Evolutionary conservation across 768 basidiomycete genomes (phyloP).

Genomic region (Boletus fagicola): DNA sequence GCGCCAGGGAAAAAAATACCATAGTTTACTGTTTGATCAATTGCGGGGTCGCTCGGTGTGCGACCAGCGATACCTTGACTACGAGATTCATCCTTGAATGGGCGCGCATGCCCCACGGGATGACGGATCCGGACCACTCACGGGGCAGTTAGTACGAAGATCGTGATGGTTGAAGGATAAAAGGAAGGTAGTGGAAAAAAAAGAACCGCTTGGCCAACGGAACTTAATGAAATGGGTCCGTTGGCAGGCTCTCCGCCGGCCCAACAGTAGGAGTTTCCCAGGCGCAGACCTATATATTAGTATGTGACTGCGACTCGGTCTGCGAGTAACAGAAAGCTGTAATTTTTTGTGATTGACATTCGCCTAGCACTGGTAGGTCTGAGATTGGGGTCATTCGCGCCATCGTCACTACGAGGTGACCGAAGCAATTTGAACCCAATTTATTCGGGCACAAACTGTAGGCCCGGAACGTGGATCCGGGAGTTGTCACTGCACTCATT

Average conservation of each 20-base stretch:
- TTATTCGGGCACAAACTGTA: too few relatives aligned
- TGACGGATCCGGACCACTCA: not conserved
- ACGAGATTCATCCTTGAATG: constrained; percentile 6
- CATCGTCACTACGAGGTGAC: not conserved
- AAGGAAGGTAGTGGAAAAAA: not conserved
- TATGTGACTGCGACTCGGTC: too few relatives aligned
- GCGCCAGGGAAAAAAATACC: constrained; percentile 3
- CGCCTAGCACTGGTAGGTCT: not conserved
- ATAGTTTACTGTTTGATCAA: not conserved
- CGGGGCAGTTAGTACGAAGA: not conserved
- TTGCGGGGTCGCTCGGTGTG: not conserved
- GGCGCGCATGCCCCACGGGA: not conserved
- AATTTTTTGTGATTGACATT: not conserved
- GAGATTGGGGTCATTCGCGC: not conserved
- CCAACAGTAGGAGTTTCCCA: not conserved
- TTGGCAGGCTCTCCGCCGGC: not conserved
- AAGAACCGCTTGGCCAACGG: not conserved
- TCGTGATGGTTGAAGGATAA: not conserved
- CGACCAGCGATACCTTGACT: constrained; percentile 18
- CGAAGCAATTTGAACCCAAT: not conserved
- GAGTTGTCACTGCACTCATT: not conserved
- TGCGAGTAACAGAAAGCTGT: constrained; percentile 2
- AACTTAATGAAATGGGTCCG: not conserved
- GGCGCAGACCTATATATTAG: too few relatives aligned
- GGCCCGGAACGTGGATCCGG: not conserved